These are phyloP conservation scores for Sphagnum fallax DNA, from an alignment of 228 moss, liverwort and hornwort species.

Conservation along the genomic window DNA sequence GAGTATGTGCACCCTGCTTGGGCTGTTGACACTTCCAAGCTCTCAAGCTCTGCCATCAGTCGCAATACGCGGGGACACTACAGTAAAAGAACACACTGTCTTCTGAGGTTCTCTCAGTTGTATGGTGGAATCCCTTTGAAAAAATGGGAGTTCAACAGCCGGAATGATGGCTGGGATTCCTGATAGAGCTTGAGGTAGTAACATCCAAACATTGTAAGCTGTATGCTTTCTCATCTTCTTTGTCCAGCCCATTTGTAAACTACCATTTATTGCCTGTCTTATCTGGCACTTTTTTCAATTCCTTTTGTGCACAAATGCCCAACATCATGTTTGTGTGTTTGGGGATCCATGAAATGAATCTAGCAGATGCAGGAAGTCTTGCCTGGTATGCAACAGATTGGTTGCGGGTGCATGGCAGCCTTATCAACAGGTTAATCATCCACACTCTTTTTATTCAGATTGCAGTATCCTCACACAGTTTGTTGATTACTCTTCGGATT, in stretches of 20 bases:
- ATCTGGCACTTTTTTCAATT: no score
- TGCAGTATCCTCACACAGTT: no score
- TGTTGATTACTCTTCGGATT: no score
- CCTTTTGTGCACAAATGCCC: no score
- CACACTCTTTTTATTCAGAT: no score
- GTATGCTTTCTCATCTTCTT: slow-evolving; percentile 12
- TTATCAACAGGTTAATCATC: no score
- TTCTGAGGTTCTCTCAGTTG: slow-evolving; percentile 44
- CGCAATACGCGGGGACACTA: slow-evolving; percentile 76
- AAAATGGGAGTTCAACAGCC: slow-evolving; percentile 58
- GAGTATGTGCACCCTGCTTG: slow-evolving; percentile 86
- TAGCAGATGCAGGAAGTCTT: no score
- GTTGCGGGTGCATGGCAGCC: no score
- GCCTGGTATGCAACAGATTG: no score
- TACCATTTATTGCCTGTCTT: neutral
- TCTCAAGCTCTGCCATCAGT: slow-evolving; percentile 77
- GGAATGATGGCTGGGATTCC: slow-evolving; percentile 80
- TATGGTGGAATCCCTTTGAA: slow-evolving; percentile 55
- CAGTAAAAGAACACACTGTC: slow-evolving; percentile 61
- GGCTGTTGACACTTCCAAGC: slow-evolving; percentile 86
- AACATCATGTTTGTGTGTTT: no score
- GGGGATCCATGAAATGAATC: no score
- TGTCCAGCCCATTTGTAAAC: slow-evolving; percentile 13
- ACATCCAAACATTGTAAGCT: slow-evolving; percentile 5
- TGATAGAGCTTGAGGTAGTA: slow-evolving; percentile 18